Conservation (phyloP, 169 alveolate species). For the Theileria annulata region DNA sequence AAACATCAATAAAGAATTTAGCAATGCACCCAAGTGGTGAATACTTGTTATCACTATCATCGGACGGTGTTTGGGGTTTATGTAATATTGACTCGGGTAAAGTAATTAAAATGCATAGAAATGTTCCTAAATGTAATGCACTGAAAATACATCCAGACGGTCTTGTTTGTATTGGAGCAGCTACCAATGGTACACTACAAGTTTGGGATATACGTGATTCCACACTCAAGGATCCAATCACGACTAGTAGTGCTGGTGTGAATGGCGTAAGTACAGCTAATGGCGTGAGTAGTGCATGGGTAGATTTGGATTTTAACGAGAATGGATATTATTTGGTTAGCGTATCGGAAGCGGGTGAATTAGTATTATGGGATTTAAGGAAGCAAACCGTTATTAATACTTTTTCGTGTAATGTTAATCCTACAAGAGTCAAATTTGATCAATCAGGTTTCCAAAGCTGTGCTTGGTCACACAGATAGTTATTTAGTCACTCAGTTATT, state of each 20-base stretch:
- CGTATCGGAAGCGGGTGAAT: slow-evolving; percentile 72
- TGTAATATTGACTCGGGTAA: slow-evolving; percentile 75
- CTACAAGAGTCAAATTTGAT: slow-evolving; percentile 68
- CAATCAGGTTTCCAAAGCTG: slow-evolving; percentile 62
- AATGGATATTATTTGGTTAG: slow-evolving; percentile 86
- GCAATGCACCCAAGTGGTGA: slow-evolving; percentile 84
- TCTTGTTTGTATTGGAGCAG: slow-evolving; percentile 78
- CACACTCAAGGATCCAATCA: slow-evolving; percentile 63
- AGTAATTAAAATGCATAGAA: slow-evolving; percentile 67
- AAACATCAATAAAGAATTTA: slow-evolving; percentile 66
- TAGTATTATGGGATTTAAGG: slow-evolving; percentile 78
- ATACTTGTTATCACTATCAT: slow-evolving; percentile 68
- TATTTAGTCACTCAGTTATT: too few relatives aligned
- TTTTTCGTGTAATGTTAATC: slow-evolving; percentile 60
- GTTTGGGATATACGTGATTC: slow-evolving; percentile 82
- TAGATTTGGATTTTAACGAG: slow-evolving; percentile 76
- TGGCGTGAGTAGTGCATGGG: slow-evolving; percentile 28
- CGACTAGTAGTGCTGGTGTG: background rate
- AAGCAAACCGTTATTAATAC: slow-evolving; percentile 71
- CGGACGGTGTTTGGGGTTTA: slow-evolving; percentile 79
- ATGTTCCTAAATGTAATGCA: slow-evolving; percentile 66
- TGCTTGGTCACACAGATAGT: background rate
- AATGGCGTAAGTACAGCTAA: slow-evolving; percentile 33
- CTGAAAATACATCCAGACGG: slow-evolving; percentile 86
- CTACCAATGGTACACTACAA: slow-evolving; percentile 74